These are phyloP conservation scores for Fusarium abutilonis DNA, from an alignment of 2,329 filamentous ascomycete species.

Conservation along the genomic window DNA sequence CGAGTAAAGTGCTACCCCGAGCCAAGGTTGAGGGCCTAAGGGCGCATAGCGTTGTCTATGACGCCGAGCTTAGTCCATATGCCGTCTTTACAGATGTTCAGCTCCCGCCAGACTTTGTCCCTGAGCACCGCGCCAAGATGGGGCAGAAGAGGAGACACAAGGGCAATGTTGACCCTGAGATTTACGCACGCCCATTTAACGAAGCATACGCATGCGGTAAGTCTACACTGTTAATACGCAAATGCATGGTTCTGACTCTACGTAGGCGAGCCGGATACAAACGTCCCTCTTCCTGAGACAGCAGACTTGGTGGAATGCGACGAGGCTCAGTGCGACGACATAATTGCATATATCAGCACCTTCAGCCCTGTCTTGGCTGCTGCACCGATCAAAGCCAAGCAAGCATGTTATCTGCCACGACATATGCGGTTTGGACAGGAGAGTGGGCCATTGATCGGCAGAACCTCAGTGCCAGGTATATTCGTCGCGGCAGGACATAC, in stretches of 20 bases:
- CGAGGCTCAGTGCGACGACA: constrained; percentile 80
- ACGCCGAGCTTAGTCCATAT: constrained; percentile 74
- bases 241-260: neutral
- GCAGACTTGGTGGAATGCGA: constrained; percentile 82
- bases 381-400: constrained; percentile 75
- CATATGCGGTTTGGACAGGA: constrained; percentile 70
- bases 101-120: constrained; percentile 72
- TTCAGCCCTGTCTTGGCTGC: constrained; percentile 73
- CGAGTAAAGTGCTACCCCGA: constrained; percentile 65
- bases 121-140: constrained; percentile 58
- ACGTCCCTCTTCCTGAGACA: constrained; percentile 77
- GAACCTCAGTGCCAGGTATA: constrained; percentile 76
- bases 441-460: constrained; percentile 78
- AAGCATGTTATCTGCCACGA: constrained; percentile 93
- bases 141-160: constrained; percentile 64
- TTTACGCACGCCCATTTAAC: constrained; percentile 88
- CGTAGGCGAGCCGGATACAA: constrained; percentile 77
- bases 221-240: constrained; percentile 24
- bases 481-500: constrained; percentile 91
- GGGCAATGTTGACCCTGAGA: constrained; percentile 82
- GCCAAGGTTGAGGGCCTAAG: constrained; percentile 67
- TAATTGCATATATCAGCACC: constrained; percentile 78
- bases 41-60: constrained; percentile 73
- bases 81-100: constrained; percentile 88
- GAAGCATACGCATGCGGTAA: constrained; percentile 92